Conservation (phyloP, 129 eudicot species). For the Oenanthe sinensis region DNA sequence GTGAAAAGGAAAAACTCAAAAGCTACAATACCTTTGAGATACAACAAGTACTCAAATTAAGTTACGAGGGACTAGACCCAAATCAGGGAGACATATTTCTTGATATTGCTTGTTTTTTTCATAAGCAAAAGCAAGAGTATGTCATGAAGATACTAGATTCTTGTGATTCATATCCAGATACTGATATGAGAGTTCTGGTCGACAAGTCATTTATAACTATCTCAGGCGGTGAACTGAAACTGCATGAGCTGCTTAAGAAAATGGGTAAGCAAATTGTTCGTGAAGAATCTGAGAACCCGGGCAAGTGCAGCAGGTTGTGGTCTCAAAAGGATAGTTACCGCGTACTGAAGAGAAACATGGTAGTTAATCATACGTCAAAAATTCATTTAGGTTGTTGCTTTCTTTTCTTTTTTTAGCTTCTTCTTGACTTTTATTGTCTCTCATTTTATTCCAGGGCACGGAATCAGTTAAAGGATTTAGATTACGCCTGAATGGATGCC, state of each 20-base stretch:
- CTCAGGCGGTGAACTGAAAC: not conserved
- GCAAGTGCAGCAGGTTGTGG: constrained; percentile 14
- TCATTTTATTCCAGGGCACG: not conserved
- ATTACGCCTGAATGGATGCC: not conserved
- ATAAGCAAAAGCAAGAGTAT: not conserved
- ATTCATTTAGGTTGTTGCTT: not conserved
- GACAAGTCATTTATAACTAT: not conserved
- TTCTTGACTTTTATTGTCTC: not conserved
- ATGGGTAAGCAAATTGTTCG: constrained; percentile 15
- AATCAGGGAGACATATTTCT: constrained; percentile 1
- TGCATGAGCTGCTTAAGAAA: constrained; percentile 3
- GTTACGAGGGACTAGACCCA: constrained; percentile 3
- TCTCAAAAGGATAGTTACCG: not conserved
- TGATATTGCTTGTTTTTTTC: constrained; percentile 3
- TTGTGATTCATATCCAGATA: not conserved
- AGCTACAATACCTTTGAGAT: constrained; percentile 2
- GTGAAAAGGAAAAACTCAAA: not conserved
- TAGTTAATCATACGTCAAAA: not conserved
- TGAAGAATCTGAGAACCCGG: not conserved
- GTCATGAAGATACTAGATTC: not conserved
- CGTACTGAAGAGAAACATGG: not conserved
- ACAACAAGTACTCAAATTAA: not conserved
- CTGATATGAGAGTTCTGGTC: constrained; percentile 7
- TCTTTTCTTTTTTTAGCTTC: not conserved
- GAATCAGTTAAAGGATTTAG: constrained; percentile 1